Evolutionary conservation across 306 rosid genomes (phyloP), one percentile per base, ranked within the genome.

Genomic region (Cucurbita argyrosperma): DNA sequence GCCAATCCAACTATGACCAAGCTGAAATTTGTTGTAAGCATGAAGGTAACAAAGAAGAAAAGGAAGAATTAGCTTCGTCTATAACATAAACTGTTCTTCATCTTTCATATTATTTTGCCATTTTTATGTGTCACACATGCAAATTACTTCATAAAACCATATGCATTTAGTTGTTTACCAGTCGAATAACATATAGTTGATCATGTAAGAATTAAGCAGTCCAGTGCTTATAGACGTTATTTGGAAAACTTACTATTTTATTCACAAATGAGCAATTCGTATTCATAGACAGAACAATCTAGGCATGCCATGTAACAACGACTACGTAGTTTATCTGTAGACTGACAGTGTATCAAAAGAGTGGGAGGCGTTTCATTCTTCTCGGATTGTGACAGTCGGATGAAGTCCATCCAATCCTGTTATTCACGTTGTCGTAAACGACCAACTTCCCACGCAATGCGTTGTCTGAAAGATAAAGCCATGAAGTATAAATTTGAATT

Each of bases 341-440:
- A 49, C 19, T 46, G 72, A 67, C 72, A 26, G 57, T 47, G 39
- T 61, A 59, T 75, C 60, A 46, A 56, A 76, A 70, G 79, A 74
- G 74, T 57, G 79, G 76, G 76, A 75, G 76, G 59, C 62, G 74
- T 72, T 77, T 85, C 71, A 77, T 77, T 78, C 79, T 82, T 76
- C 64, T 75, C 47, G 95, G 88, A 70, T 80, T 76, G 73, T 30
- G 73, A 70, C 96, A 90, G 3, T 81, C 75, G 45, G 89, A 81
- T 77, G 55, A 23, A 54, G 78, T 76, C 95, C 92, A 88, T 53
- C 97, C 97, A 80, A 90, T 88, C 76, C 69, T 90, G 49, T 84
- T 84, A 79, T 90, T 88, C 76, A 59, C 83, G 76, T 90, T 90
- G 82, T 90, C 97, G 58, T 88, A 90, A 10, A 90, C 87, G 63